Percentiles rank a stretch among this genome's conserved stretches.
These are phyloP conservation scores for Diaporthe citrichinensis DNA, from an alignment of 2,329 filamentous ascomycete species.

Conservation along the genomic window DNA sequence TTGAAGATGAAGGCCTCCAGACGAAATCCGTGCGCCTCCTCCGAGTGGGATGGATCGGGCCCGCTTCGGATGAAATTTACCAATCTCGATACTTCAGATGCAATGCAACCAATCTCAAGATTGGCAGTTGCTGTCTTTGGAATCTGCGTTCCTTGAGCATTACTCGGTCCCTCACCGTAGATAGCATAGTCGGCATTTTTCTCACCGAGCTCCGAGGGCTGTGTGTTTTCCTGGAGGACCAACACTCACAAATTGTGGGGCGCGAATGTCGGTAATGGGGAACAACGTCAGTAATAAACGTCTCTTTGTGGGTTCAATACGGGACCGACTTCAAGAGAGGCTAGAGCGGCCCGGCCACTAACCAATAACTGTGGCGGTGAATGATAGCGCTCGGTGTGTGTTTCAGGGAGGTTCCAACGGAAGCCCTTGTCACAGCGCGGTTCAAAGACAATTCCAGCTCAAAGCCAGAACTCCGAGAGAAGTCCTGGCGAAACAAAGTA, in stretches of 20 bases:
- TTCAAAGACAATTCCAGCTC: not conserved
- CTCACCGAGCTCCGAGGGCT: not conserved
- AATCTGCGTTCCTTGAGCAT: not conserved
- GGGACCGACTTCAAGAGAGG: constrained; percentile 20
- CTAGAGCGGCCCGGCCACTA: constrained; percentile 3
- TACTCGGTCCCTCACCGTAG: not conserved
- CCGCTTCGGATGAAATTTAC: not conserved
- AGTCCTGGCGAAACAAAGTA: constrained; percentile 5
- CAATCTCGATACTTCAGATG: not conserved
- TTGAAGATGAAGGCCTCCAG: not conserved
- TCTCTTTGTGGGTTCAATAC: constrained; percentile 2
- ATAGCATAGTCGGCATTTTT: not conserved
- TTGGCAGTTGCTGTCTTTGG: not conserved
- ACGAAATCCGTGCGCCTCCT: not conserved
- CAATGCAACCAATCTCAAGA: not conserved
- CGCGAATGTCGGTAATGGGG: not conserved
- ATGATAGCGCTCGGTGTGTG: constrained; percentile 14
- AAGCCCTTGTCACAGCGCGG: not conserved
- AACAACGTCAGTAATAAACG: not conserved
- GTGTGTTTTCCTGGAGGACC: not conserved
- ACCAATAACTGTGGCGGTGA: not conserved
- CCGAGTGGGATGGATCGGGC: not conserved
- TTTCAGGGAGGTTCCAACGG: constrained; percentile 24
- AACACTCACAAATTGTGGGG: constrained; percentile 2
- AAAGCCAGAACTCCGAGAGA: constrained; percentile 22